Conservation (phyloP, 331 rosid genomes). For the Arachis monticola region DNA sequence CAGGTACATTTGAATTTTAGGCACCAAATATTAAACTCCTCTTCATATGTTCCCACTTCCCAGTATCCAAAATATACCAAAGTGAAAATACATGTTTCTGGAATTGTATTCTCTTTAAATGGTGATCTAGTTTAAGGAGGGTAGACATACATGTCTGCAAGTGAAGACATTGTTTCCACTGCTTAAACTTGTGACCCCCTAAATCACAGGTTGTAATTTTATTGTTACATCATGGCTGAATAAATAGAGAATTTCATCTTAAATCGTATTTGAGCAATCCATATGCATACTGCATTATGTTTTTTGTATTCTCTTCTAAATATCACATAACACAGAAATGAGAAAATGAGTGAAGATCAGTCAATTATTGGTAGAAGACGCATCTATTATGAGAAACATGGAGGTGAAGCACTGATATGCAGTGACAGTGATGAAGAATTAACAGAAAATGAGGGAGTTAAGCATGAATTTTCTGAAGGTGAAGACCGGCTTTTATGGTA, state of each 20-base stretch:
- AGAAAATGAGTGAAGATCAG: slow-evolving; percentile 80
- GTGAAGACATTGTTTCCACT: background rate
- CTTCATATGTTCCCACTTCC: background rate
- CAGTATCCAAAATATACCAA: background rate
- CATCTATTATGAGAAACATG: slow-evolving; percentile 63
- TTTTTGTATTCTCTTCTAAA: slow-evolving; percentile 43
- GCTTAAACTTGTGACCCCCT: background rate
- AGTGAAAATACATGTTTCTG: slow-evolving; percentile 21
- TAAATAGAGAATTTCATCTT: background rate
- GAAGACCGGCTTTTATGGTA: slow-evolving; percentile 79
- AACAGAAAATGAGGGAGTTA: slow-evolving; percentile 52
- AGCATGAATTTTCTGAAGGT: slow-evolving; percentile 61
- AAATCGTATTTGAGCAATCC: slow-evolving; percentile 25
- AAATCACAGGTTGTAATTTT: background rate
- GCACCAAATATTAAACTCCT: background rate
- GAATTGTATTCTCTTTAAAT: slow-evolving; percentile 2
- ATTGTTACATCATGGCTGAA: background rate
- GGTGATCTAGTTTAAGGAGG: background rate
- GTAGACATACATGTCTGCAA: background rate
- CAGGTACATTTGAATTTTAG: slow-evolving; percentile 51
- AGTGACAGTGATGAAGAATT: slow-evolving; percentile 80
- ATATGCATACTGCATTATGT: slow-evolving; percentile 33
- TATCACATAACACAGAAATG: slow-evolving; percentile 67
- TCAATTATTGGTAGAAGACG: slow-evolving; percentile 70
- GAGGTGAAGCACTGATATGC: slow-evolving; percentile 68